phyloP scores from a whole-genome alignment of 2,329 filamentous ascomycete genomes.

The Colletotrichum lindemuthianum region DNA sequence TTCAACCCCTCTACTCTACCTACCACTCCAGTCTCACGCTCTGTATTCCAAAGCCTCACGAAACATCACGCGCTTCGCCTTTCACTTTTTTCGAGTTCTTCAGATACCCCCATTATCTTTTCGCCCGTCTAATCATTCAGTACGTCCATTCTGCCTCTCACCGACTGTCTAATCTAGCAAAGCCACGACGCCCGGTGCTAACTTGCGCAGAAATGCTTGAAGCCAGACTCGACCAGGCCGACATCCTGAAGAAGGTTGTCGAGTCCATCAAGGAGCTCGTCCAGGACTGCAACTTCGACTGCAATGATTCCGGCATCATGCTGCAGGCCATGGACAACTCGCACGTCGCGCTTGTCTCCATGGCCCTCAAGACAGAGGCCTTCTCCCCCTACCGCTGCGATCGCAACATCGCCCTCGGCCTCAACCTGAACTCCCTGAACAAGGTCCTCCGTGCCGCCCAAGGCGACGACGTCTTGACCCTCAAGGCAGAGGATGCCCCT shows the following conservation, averaged over 20 bases:
- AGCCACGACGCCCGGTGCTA: slow-evolving; percentile 46
- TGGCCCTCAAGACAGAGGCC: slow-evolving; percentile 95
- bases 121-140: slow-evolving; percentile 22
- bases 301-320: slow-evolving; percentile 98
- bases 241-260: slow-evolving; percentile 96
- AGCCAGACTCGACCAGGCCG: slow-evolving; percentile 94
- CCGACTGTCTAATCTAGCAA: neutral
- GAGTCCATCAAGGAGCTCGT: slow-evolving; percentile 99
- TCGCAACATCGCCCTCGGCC: slow-evolving; percentile 96
- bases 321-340: slow-evolving; percentile 99
- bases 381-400: slow-evolving; percentile 98
- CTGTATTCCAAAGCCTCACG: slow-evolving; percentile 12
- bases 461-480: slow-evolving; percentile 91
- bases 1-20: slow-evolving; percentile 20
- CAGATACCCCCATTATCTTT: slow-evolving; percentile 30
- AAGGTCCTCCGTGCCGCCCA: slow-evolving; percentile 96
- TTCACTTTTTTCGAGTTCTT: slow-evolving; percentile 15
- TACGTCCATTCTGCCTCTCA: slow-evolving; percentile 8
- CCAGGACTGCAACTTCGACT: slow-evolving; percentile 99
- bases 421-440: slow-evolving; percentile 95
- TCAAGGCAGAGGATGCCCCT: slow-evolving; percentile 97
- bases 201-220: slow-evolving; percentile 77
- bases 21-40: slow-evolving; percentile 12
- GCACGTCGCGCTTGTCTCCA: slow-evolving; percentile 97
- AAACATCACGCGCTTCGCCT: slow-evolving; percentile 8